A percentile compares a stretch with the other conserved stretches of the same genome.
Evolutionary conservation across 805 yeast genomes (phyloP).

Genomic region (Sugiyamaella chiloensis): DNA sequence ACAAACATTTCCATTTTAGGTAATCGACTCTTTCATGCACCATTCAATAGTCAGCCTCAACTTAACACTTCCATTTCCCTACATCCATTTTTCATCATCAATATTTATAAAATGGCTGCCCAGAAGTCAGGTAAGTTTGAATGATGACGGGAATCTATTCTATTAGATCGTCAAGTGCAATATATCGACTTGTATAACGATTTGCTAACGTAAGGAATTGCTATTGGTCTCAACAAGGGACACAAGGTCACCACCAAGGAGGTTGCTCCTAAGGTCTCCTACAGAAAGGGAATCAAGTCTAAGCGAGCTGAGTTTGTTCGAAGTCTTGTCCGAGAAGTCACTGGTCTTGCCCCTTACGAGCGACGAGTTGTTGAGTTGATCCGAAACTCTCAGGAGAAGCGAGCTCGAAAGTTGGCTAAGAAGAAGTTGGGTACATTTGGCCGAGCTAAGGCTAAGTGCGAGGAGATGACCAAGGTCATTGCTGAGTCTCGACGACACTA

Average conservation of each 20-base stretch:
- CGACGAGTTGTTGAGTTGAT: constrained; percentile 98
- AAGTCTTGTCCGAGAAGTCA: constrained; percentile 90
- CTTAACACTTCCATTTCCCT: constrained; percentile 7
- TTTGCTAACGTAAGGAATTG: constrained; percentile 59
- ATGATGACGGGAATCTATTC: neutral
- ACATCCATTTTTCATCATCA: constrained; percentile 5
- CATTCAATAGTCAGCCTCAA: neutral
- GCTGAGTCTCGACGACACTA: constrained; percentile 75
- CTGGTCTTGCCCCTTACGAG: constrained; percentile 99
- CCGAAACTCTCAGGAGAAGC: constrained; percentile 99
- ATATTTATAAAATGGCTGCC: constrained; percentile 24
- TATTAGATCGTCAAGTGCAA: neutral
- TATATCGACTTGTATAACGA: neutral
- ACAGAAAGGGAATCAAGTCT: constrained; percentile 95
- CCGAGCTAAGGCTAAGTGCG: constrained; percentile 99
- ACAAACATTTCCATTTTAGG: constrained; percentile 8
- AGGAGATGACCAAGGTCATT: constrained; percentile 94
- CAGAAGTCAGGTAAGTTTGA: constrained; percentile 27
- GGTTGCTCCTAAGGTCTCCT: constrained; percentile 83
- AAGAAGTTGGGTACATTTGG: constrained; percentile 98
- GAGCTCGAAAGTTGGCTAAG: constrained; percentile 99
- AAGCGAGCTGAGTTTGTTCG: constrained; percentile 96
- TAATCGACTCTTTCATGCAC: neutral
- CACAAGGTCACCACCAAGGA: constrained; percentile 87
- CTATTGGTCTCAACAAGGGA: constrained; percentile 99